Evolutionary conservation across 768 basidiomycete species (phyloP), one percentile per base, ranked within the genome.

Genomic region (Serendipita sp.): DNA sequence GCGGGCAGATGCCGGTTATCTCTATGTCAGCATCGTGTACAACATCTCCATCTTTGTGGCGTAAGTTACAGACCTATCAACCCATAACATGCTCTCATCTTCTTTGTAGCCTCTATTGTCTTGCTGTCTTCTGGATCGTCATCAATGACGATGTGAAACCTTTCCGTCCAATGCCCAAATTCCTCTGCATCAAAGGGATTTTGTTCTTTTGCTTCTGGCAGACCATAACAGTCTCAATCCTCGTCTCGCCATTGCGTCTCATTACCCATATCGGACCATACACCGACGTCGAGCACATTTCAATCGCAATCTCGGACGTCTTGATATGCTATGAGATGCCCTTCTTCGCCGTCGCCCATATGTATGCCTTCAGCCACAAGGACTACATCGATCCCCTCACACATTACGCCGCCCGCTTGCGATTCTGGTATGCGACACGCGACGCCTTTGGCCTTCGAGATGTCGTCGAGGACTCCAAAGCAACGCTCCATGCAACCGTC

Each of bases 201-300:
- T 80, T 99, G 23, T 97, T 97, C 79, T 95, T 96, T 75, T 93
- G 90, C 1, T 99, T 99, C 77, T 99, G 96, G 96, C 96, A 99
- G 73, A 84, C 88, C 23, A 81, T 95, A 60, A 82, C 71, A 52
- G 82, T 99, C 60, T 93, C 92, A 35, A 81, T 89, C 70, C 80
- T 97, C n/a, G 95, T 94, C 54, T 88, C 91, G 1, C 79, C 86
- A 0, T n/a, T 60, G 18, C 81, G 85, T 7, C 80, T 78, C 60
- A 89, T 98, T 72, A 84, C 78, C 41, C 80, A 79, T 60, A 81
- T 96, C 52, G 93, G 93, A 2, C 88, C 89, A 11, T 94, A 95
- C 75, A 89, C 85, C 5, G 89, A 93, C 73, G 77, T 78, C 34
- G 90, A 91, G 71, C 86, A 93, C 73, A 91, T 98, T 71, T 92